Evolutionary conservation across 768 basidiomycete genomes (phyloP), one percentile per base, ranked within the genome.

Genomic region (Naematelia encephala): DNA sequence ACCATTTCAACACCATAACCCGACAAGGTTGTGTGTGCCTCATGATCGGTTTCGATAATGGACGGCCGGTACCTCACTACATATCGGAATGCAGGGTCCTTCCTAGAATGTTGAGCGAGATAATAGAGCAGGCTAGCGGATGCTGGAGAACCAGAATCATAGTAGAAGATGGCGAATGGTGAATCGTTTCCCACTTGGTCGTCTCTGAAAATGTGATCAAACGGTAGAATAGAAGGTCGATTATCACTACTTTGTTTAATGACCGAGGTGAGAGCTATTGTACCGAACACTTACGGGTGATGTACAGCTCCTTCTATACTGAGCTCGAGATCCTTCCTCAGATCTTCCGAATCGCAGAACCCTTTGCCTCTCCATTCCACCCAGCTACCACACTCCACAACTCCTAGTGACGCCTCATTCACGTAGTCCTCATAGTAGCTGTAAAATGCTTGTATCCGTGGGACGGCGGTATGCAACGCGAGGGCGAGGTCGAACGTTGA

Each of bases 1-100:
- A 94, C 91, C 54, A 99, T 80, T 21, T 88, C 82, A 5, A 93
- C 93, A 2, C 96, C 96, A 67, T 91, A 99, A 3, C 94, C 94
- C 2, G 88, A 85, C 5, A 99, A 79, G 4, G 30, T 28, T 16
- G 66, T 67, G 28, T 59, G 58, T 12, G 28, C 34, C 25, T n/a
- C 54, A 19, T 28, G 47, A 34, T 54, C 47, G 55, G 14, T 16
- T 21, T 68, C 1, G 61, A 66, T 14, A 66, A 61, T 11, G 1
- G 83, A 80, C 2, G 87, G 85, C 2, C 83, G 79, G 56, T 85
- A 84, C n/a, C 91, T 83, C 52, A 91, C 81, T 27, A 92, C 81
- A 67, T 91, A 92, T 75, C 87, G 84, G 27, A 90, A 79, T 13
- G 80, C 79, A 3, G 83, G 80, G 14, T 77, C 71, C 2, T 80